Evolutionary conservation across 345 rosid genomes (phyloP), one percentile per base, ranked within the genome.

Genomic region (Citropsis articulata): DNA sequence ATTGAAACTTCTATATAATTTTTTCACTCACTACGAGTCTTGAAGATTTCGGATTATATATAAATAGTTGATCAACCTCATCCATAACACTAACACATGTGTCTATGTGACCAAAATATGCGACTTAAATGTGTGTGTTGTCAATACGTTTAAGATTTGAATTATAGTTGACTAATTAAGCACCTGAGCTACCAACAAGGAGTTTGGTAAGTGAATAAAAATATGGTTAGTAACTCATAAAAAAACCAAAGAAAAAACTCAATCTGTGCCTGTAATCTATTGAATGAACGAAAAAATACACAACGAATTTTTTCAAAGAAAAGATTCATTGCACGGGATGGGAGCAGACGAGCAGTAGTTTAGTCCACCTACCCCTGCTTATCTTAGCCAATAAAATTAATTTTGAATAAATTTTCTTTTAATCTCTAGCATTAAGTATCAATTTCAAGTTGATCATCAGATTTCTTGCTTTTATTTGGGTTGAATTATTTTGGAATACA

Each of bases 61-160:
- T 4, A 35, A 4, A 1, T 18, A 59, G 67, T 73, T 60, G 55
- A 61, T 40, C 77, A 73, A 73, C 77, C 59, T 40, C 77, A 16
- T 19, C 76, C 66, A 66, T 40, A 10, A 28, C 7, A 9, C 24
- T 18, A 55, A 28, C 36, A 22, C 9, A 35, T 12, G n/a, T 12
- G 5, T 7, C 18, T 2, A 27, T 21, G 56, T 31, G 75, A 55
- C 42, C 63, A 56, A 71, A 31, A 19, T 13, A 31, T 71, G 10
- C 22, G 22, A 53, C n/a, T 33, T 55, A 53, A 22, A 19, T 25
- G 7, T 25, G 25, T 69, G 56, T 70, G 73, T 18, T 12, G 36
- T 13, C 18, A 45, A 45, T 13, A 48, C 7, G 24, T 71, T 55
- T 55, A 53, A 38, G 62, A 9, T 7, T 71, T 71, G 75, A 30